Percentiles rank a stretch among this genome's conserved stretches.
Evolutionary conservation across 805 yeast genomes (phyloP).

Genomic region (Candida xiaguanensis): DNA sequence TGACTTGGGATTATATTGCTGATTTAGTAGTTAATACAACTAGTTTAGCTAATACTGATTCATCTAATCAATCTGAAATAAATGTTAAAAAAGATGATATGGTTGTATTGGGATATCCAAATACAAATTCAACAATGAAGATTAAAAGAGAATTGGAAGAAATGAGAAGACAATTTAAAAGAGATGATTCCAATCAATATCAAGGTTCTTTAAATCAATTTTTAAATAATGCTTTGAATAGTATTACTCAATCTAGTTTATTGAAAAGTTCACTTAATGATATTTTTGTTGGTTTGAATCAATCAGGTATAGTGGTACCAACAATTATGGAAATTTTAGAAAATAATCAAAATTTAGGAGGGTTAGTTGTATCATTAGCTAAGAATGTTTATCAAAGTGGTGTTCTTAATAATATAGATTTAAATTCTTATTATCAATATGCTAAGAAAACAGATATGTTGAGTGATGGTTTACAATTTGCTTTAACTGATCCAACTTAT

Average conservation of each 20-base stretch:
- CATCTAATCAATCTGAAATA: conserved; percentile 2
- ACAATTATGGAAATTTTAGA: conserved; percentile 20
- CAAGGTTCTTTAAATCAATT: conserved; percentile 32
- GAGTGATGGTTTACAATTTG: conserved; percentile 19
- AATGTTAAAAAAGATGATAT: not conserved
- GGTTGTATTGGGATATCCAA: not conserved
- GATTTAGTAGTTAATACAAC: conserved; percentile 24
- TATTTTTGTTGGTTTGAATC: conserved; percentile 27
- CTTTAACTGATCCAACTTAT: conserved; percentile 25
- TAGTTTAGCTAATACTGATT: conserved; percentile 11
- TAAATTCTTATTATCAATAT: conserved; percentile 17
- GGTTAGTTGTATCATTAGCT: conserved; percentile 18
- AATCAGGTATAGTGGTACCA: conserved; percentile 27
- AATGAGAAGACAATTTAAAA: not conserved
- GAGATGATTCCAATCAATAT: conserved; percentile 11
- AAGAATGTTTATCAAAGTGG: conserved; percentile 28
- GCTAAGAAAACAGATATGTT: conserved; percentile 22
- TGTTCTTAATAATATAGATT: conserved; percentile 27
- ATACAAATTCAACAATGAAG: not conserved
- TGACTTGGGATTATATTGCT: conserved; percentile 28
- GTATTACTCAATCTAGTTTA: conserved; percentile 19
- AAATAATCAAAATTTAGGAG: conserved; percentile 14
- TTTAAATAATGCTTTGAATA: conserved; percentile 25
- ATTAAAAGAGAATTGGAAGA: conserved; percentile 2
- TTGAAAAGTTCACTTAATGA: conserved; percentile 18